phyloP scores from a whole-genome alignment of 2,329 filamentous ascomycete species.

The Phyllosticta citrichinensis region DNA sequence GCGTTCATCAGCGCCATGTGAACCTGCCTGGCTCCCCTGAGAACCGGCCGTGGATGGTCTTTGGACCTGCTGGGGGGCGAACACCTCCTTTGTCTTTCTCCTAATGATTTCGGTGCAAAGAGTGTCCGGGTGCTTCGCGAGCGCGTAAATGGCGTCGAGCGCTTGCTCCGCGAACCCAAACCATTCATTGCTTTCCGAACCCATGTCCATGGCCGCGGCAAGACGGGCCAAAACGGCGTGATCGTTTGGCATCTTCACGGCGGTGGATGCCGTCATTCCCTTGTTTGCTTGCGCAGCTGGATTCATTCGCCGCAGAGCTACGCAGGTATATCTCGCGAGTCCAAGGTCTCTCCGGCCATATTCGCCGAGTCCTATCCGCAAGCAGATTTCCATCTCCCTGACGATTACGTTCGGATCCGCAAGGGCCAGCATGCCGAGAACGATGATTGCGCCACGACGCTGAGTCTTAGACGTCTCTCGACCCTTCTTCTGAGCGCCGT shows the following conservation, averaged over 20 bases:
- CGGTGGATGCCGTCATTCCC: conserved; percentile 39
- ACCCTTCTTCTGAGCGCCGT: conserved; percentile 73
- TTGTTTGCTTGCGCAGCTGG: conserved; percentile 72
- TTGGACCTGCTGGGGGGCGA: conserved; percentile 40
- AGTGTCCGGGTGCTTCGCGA: conserved; percentile 88
- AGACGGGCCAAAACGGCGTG: conserved; percentile 77
- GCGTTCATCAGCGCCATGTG: conserved; percentile 13
- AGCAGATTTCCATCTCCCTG: conserved; percentile 88
- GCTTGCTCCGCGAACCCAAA: conserved; percentile 91
- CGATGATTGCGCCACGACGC: conserved; percentile 85
- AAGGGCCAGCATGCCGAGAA: conserved; percentile 90
- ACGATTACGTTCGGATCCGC: conserved; percentile 89
- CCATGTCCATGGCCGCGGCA: conserved; percentile 74
- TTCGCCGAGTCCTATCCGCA: conserved; percentile 75
- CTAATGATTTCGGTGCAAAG: conserved; percentile 86
- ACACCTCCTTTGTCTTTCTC: conserved; percentile 77
- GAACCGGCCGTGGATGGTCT: conserved; percentile 2
- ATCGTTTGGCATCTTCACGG: conserved; percentile 68
- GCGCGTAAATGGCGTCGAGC: conserved; percentile 85
- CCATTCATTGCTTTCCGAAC: conserved; percentile 87
- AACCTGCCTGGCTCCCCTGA: conserved; percentile 5
- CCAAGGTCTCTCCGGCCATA: conserved; percentile 75
- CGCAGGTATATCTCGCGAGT: conserved; percentile 89
- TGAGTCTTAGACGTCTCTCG: conserved; percentile 82
- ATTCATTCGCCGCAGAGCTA: conserved; percentile 84